These are phyloP conservation scores for Tylopilus sp. DNA, from an alignment of 1,284 basidiomycete genomes.

Conservation along the genomic window DNA sequence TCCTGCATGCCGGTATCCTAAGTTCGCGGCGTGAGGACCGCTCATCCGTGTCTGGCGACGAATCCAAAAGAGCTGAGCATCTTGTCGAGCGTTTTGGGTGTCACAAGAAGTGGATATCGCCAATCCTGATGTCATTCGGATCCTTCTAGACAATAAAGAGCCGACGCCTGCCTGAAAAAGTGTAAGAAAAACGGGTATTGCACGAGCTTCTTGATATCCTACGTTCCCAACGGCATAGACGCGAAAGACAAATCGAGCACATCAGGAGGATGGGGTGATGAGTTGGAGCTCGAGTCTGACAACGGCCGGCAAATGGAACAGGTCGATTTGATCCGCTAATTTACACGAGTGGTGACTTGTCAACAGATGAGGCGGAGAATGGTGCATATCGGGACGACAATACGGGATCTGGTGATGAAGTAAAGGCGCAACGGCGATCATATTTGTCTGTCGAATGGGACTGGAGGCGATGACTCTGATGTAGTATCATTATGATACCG, in stretches of 20 bases:
- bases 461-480: constrained; percentile 20
- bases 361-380: constrained; percentile 35
- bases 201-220: constrained; percentile 71
- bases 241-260: constrained; percentile 25
- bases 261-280: constrained; percentile 53
- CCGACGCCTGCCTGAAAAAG: constrained; percentile 74
- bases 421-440: constrained; percentile 32
- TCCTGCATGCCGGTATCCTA: constrained; percentile 68
- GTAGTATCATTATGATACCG: constrained; percentile 10
- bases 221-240: constrained; percentile 29
- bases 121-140: constrained; percentile 6
- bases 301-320: constrained; percentile 24
- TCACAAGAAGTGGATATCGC: constrained; percentile 78
- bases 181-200: constrained; percentile 72
- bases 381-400: constrained; percentile 17
- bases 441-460: constrained; percentile 48
- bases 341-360: constrained; percentile 43
- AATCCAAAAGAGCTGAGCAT: constrained; percentile 82
- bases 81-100: constrained; percentile 82
- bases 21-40: constrained; percentile 62
- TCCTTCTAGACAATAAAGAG: constrained; percentile 73
- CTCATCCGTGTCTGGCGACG: constrained; percentile 54
- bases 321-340: constrained; percentile 19
- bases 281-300: constrained; percentile 37
- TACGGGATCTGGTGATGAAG: constrained; percentile 28